Evolutionary conservation across 345 rosid species (phyloP).

Genomic region (Citrus glauca): DNA sequence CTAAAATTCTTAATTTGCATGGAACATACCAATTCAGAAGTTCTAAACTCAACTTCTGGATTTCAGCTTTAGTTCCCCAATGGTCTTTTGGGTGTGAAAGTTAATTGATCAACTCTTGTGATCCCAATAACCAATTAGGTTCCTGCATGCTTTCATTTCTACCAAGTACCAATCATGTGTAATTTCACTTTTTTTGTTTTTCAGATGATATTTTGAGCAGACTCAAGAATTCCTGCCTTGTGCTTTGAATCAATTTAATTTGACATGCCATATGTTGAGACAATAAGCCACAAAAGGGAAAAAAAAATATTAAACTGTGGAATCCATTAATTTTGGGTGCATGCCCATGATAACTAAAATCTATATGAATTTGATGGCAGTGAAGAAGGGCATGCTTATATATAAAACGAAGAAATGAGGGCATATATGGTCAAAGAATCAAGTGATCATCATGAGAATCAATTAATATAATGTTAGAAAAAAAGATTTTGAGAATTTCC

Average conservation of each 20-base stretch:
- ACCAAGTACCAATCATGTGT: neutral
- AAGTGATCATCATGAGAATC: conserved; percentile 42
- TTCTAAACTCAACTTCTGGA: neutral
- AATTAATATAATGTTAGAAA: neutral
- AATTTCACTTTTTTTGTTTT: neutral
- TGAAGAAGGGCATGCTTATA: conserved; percentile 13
- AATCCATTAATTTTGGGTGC: neutral
- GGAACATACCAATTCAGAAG: neutral
- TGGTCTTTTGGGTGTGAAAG: neutral
- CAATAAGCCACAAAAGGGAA: neutral
- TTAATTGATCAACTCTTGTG: neutral
- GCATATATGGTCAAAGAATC: conserved; percentile 22
- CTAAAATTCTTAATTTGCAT: conserved; percentile 4
- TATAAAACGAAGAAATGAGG: conserved; percentile 21
- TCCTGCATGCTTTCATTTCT: neutral
- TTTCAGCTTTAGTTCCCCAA: conserved; percentile 3
- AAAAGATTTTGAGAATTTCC: conserved; percentile 39
- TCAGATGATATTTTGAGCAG: neutral
- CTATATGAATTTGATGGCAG: neutral
- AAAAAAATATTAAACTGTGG: neutral
- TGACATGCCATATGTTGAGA: neutral
- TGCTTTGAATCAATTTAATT: conserved; percentile 10
- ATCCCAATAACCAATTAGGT: conserved; percentile 4
- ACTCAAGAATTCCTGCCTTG: conserved; percentile 6
- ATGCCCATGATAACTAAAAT: neutral